phyloP scores from a whole-genome alignment of 371 early-diverging fungal species.

The Rhizopus sp. region DNA sequence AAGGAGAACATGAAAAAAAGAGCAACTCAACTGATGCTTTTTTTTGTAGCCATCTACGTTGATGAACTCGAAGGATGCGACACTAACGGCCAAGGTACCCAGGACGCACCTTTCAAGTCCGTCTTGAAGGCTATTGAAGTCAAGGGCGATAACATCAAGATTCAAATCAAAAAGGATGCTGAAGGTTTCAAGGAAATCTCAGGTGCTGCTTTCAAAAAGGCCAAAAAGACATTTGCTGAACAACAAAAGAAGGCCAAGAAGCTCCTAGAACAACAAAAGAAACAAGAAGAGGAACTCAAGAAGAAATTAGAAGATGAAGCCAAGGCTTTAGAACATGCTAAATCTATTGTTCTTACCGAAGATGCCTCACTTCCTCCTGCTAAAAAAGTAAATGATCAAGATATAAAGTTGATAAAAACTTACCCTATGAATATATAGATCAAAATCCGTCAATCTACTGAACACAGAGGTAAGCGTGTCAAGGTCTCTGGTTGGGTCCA shows the following conservation, averaged over 20 bases:
- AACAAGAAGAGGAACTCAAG: conserved; percentile 68
- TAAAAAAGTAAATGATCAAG: conserved; percentile 48
- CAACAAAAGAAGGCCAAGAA: conserved; percentile 73
- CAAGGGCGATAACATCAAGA: conserved; percentile 53
- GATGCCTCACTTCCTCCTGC: conserved; percentile 82
- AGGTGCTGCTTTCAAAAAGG: conserved; percentile 92
- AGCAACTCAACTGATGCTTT: background rate
- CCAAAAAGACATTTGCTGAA: conserved; percentile 77
- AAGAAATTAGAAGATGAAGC: conserved; percentile 75
- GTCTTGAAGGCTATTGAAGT: conserved; percentile 66
- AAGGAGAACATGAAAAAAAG: background rate
- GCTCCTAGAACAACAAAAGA: conserved; percentile 66
- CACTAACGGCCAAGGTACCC: conserved; percentile 65
- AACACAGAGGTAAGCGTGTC: conserved; percentile 80
- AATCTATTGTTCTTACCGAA: conserved; percentile 73
- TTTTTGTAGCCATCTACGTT: conserved; percentile 52
- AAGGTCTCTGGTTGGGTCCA: conserved; percentile 96
- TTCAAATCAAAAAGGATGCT: conserved; percentile 70
- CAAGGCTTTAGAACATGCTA: conserved; percentile 84
- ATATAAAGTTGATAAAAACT: background rate
- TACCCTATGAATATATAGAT: conserved; percentile 54
- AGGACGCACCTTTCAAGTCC: conserved; percentile 69
- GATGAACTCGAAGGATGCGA: conserved; percentile 79
- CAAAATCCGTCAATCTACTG: conserved; percentile 73
- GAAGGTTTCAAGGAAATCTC: conserved; percentile 79